Evolutionary conservation across 2,329 filamentous ascomycete species (phyloP), one percentile per base, ranked within the genome.

Genomic region (Trichothecium sympodiale): DNA sequence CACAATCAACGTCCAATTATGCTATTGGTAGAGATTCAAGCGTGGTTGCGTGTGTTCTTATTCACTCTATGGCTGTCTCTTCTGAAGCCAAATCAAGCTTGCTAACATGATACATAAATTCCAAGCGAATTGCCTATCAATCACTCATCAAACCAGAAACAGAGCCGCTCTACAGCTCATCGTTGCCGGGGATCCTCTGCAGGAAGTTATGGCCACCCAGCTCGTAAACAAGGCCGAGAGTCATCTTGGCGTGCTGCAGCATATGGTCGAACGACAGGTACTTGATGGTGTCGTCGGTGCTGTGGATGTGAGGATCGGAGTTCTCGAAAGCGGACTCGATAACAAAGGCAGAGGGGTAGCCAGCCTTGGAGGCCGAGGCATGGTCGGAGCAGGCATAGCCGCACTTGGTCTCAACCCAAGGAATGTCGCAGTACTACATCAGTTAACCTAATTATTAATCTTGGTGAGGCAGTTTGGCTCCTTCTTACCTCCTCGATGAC

Each of bases 211-310:
- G 76, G 62, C 84, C 84, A 8, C 79, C 85, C 41, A 94, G 70
- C 63, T 94, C 87, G 50, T 88, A 89, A 4, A 80, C 84, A 46
- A 94, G 70, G 5, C 80, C 83, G 23, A 94, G 65, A 2, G 85
- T 91, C 69, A 94, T 71, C 54, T 77, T 80, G 16, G 84, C 85
- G 59, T 94, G 87, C 62, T 94, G 80, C 25, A 91, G 68, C 86
- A 94, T 94, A 57, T 94, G 87, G 54, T 88, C 77, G 54, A 93
- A 94, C 47, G 77, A 81, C 27, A 86, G 60, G 44, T 76, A 79
- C 51, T 84, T 74, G 43, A 86, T 77, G 48, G 67, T 67, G 53
- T 86, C 82, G 27, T 82, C 74, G 0, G 76, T 76, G 15, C 71
- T 74, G 51, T 85, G 80, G 38, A 86, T 85, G 46, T 81, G 72